Evolutionary conservation across 148 eudicot genomes (phyloP), one percentile per base, ranked within the genome.

Genomic region (Amaranthus hypochondriacus): DNA sequence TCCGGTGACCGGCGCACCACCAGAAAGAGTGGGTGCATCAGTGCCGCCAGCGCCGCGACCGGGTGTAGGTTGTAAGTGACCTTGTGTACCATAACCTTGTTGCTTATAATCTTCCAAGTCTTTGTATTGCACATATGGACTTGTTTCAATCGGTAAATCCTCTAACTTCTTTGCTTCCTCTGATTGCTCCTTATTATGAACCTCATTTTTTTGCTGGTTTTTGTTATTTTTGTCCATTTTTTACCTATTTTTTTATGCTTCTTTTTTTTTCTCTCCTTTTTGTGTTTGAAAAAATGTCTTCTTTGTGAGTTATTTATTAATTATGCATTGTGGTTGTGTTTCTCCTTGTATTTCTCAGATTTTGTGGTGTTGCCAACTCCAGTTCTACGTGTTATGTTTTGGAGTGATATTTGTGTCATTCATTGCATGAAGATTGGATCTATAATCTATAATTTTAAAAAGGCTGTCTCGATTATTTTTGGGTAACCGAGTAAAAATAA

Each of bases 31-130:
- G 47, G 98, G 97, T 7, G 91, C 98, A 9, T 93, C 96, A 48
- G 97, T 88, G 78, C 78, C 83, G 0, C 85, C 92, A 0, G 86
- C 89, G 5, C 97, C 97, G 3, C 81, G 89, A 18, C 92, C 91
- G 0, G 83, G 81, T 12, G 75, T 52, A 1, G 87, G 87, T 7
- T 85, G 78, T 60, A 64, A 72, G 84, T 91, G 97, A 71, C 98
- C 98, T 7, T 88, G 64, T 3, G 97, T 82, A 44, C 98, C 97
- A 55, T 94, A 94, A n/a, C 92, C 98, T 75, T 92, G 85, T 57
- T 69, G 67, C 84, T 94, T 94, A 83, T 94, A 94, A 63, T 92
- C 98, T 75, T 94, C 98, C 78, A 94, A 71, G 74, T 88, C 93
- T 62, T 79, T 85, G 84, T 88, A 91, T 76, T 88, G 89, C 0